These are phyloP conservation scores for Fusarium redolens DNA, from an alignment of 2,329 filamentous ascomycete genomes.

Conservation along the genomic window DNA sequence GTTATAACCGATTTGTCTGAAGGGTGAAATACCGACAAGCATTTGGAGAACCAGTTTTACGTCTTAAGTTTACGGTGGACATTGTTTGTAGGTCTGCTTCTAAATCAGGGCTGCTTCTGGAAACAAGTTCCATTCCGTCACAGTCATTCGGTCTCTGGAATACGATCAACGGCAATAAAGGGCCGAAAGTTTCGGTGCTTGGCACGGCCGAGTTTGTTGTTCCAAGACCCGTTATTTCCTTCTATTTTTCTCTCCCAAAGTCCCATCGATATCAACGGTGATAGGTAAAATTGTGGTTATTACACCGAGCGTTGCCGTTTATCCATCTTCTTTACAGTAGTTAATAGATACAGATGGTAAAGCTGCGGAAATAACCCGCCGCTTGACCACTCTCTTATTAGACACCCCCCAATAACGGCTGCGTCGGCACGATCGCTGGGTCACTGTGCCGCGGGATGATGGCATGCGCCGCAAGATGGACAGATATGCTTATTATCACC, in stretches of 20 bases:
- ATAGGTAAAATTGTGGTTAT: slow-evolving; percentile 5
- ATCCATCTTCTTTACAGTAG: background rate
- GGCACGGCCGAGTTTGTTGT: slow-evolving; percentile 36
- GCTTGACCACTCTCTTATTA: background rate
- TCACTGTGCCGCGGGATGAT: slow-evolving; percentile 43
- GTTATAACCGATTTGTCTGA: slow-evolving; percentile 38
- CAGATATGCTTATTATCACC: slow-evolving; percentile 46
- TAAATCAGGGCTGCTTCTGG: slow-evolving; percentile 3
- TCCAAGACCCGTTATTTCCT: slow-evolving; percentile 35
- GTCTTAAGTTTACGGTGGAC: slow-evolving; percentile 14
- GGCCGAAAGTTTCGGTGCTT: slow-evolving; percentile 36
- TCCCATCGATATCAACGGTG: background rate
- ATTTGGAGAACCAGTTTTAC: slow-evolving; percentile 8
- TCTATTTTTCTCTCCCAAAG: background rate
- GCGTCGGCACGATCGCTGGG: slow-evolving; percentile 44
- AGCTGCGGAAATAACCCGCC: slow-evolving; percentile 27
- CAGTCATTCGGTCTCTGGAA: background rate
- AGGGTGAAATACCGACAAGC: background rate
- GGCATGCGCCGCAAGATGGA: slow-evolving; percentile 43
- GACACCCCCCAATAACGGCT: slow-evolving; percentile 41
- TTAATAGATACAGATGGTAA: background rate
- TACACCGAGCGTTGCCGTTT: slow-evolving; percentile 7
- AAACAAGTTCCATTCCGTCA: background rate
- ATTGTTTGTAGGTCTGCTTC: background rate
- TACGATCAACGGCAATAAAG: slow-evolving; percentile 11